phyloP scores from a whole-genome alignment of 352 stramenopile species.

The Pythium plurisporium region DNA sequence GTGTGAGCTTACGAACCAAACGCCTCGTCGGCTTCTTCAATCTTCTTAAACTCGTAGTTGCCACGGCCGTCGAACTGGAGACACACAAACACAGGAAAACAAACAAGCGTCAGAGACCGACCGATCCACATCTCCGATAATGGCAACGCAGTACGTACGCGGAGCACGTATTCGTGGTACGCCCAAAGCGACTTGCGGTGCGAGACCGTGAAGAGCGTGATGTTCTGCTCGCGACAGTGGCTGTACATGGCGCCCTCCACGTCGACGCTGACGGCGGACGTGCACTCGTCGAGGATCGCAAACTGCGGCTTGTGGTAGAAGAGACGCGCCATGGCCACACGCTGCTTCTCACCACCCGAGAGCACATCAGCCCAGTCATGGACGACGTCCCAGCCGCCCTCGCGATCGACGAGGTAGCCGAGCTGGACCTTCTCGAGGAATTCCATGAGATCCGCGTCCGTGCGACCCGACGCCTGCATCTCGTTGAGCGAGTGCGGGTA shows the following conservation, averaged over 20 bases:
- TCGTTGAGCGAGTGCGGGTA: constrained; percentile 80
- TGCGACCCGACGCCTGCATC: constrained; percentile 46
- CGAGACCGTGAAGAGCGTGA: constrained; percentile 90
- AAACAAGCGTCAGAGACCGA: neutral
- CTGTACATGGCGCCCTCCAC: constrained; percentile 88
- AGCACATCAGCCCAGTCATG: constrained; percentile 88
- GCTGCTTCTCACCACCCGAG: constrained; percentile 89
- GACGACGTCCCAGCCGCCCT: constrained; percentile 75
- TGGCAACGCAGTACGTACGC: constrained; percentile 31
- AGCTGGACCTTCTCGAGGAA: constrained; percentile 83
- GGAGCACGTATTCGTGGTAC: constrained; percentile 86
- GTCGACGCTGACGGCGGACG: constrained; percentile 79
- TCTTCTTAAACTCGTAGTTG: constrained; percentile 86
- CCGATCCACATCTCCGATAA: neutral
- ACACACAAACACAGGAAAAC: neutral
- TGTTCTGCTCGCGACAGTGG: constrained; percentile 79
- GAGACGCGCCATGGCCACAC: constrained; percentile 84
- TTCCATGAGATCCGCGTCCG: constrained; percentile 57
- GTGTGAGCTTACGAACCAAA: constrained; percentile 73
- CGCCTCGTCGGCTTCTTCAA: constrained; percentile 66
- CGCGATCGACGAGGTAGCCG: constrained; percentile 63
- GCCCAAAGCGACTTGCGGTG: constrained; percentile 89
- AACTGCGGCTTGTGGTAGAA: constrained; percentile 91
- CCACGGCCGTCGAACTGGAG: constrained; percentile 78
- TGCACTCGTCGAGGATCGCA: constrained; percentile 88